Percentiles rank a stretch among this genome's conserved stretches.
Evolutionary conservation across 495 filamentous ascomycete genomes (phyloP).

Genomic region (Aspergillus kassunensis): DNA sequence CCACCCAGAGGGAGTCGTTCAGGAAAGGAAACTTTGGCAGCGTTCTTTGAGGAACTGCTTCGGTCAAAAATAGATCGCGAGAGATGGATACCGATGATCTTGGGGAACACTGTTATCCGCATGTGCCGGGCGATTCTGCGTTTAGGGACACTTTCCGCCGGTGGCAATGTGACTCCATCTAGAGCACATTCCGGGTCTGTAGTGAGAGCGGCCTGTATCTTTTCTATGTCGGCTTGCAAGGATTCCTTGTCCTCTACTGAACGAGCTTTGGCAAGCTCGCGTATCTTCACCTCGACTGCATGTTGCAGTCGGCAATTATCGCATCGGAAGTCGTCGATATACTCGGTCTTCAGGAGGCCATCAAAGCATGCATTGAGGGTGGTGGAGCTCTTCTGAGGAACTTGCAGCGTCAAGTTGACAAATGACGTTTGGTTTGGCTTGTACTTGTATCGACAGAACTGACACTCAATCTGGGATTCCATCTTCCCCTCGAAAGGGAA

Average conservation of each 20-base stretch:
- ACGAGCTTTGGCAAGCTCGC: slow-evolving; percentile 45
- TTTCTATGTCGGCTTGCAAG: slow-evolving; percentile 53
- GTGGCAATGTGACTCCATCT: slow-evolving; percentile 69
- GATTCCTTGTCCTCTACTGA: slow-evolving; percentile 44
- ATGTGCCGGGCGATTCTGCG: slow-evolving; percentile 81
- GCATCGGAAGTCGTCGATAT: slow-evolving; percentile 95
- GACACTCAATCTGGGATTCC: slow-evolving; percentile 90
- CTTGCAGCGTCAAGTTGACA: slow-evolving; percentile 86
- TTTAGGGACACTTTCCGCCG: slow-evolving; percentile 67
- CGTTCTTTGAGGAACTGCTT: slow-evolving; percentile 81
- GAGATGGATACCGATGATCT: slow-evolving; percentile 85
- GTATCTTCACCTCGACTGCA: slow-evolving; percentile 53
- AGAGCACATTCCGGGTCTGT: slow-evolving; percentile 75
- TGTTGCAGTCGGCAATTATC: slow-evolving; percentile 86
- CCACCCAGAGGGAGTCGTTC: slow-evolving; percentile 78
- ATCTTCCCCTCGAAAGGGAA: slow-evolving; percentile 84
- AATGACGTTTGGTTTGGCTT: slow-evolving; percentile 79
- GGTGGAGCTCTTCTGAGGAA: slow-evolving; percentile 70
- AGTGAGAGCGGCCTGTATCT: slow-evolving; percentile 57
- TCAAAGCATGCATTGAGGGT: slow-evolving; percentile 79
- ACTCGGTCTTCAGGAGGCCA: slow-evolving; percentile 87
- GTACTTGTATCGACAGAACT: slow-evolving; percentile 83
- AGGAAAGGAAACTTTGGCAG: slow-evolving; percentile 87
- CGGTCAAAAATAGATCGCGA: slow-evolving; percentile 86
- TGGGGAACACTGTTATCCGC: slow-evolving; percentile 80